Evolutionary conservation across 305 asterid genomes (phyloP).

Genomic region (Euphrasia arctica): DNA sequence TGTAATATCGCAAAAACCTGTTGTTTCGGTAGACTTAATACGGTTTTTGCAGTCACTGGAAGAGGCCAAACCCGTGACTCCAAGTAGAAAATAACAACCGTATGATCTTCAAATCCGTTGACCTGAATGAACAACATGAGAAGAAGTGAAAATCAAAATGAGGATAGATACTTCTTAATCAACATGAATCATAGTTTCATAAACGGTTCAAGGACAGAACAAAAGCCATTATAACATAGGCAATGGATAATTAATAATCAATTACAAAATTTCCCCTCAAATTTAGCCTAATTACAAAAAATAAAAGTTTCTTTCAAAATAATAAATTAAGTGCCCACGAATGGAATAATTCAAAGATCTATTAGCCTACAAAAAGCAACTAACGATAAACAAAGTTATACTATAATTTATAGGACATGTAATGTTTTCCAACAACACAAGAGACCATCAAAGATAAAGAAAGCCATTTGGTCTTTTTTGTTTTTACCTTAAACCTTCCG

Average conservation of each 20-base stretch:
- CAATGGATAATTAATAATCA: no score
- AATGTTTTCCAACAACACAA: neutral
- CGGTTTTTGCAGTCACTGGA: neutral
- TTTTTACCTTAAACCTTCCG: conserved; percentile 9
- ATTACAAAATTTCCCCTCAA: no score
- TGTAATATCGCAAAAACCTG: neutral
- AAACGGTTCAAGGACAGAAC: neutral
- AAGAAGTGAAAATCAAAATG: no score
- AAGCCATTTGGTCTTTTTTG: neutral
- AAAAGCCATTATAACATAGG: neutral
- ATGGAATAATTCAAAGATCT: neutral
- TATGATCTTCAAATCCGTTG: neutral
- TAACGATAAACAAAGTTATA: neutral
- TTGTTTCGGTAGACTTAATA: neutral
- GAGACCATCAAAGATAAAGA: neutral
- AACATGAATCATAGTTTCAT: neutral
- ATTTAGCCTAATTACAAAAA: no score
- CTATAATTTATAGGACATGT: neutral
- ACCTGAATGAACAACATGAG: neutral
- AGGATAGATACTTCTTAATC: no score
- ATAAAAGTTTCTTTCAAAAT: no score
- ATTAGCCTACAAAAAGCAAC: neutral
- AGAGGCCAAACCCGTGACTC: neutral
- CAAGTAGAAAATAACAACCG: neutral
- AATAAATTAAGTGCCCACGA: no score